Conservation (phyloP, 2,329 filamentous ascomycete genomes). For the Graphilbum ipis-grandicollis region DNA sequence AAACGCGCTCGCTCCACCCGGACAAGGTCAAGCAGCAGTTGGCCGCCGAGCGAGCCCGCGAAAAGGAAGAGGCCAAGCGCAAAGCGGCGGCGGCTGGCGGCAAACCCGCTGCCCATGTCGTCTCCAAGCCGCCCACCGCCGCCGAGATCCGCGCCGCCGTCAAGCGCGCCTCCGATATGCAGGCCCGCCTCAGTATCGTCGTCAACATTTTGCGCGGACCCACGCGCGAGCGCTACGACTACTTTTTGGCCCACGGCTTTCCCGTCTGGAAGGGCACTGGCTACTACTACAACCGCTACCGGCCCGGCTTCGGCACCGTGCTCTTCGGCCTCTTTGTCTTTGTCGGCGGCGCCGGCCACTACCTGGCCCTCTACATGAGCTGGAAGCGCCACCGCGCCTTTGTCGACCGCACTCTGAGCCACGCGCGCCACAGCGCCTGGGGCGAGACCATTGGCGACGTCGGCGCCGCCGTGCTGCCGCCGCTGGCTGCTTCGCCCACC, state of each 20-base stretch:
- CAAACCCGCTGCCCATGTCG: constrained; percentile 28
- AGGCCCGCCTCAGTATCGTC: constrained; percentile 70
- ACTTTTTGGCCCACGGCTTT: constrained; percentile 86
- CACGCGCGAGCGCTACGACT: constrained; percentile 75
- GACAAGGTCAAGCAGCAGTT: constrained; percentile 89
- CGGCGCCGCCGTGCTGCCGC: constrained; percentile 39
- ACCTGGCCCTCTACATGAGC: constrained; percentile 65
- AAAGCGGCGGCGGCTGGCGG: too few relatives aligned
- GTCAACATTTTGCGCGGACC: constrained; percentile 71
- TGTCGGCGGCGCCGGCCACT: constrained; percentile 74
- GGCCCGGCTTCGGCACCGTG: constrained; percentile 77
- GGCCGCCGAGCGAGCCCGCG: constrained; percentile 47
- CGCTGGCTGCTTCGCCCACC: constrained; percentile 17
- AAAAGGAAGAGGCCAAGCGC: constrained; percentile 26
- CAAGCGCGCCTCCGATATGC: constrained; percentile 68
- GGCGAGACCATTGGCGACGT: constrained; percentile 51
- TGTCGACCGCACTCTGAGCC: constrained; percentile 76
- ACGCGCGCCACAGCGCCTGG: constrained; percentile 79
- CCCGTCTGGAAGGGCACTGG: constrained; percentile 93
- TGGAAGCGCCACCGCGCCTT: constrained; percentile 88
- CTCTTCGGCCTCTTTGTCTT: constrained; percentile 66
- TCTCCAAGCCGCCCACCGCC: constrained; percentile 54
- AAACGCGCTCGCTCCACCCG: constrained; percentile 67
- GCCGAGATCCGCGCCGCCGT: constrained; percentile 61
- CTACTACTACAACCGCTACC: constrained; percentile 93